Base-by-base conservation (phyloP, 129 eudicot species). In the Flaveria robusta region DNA sequence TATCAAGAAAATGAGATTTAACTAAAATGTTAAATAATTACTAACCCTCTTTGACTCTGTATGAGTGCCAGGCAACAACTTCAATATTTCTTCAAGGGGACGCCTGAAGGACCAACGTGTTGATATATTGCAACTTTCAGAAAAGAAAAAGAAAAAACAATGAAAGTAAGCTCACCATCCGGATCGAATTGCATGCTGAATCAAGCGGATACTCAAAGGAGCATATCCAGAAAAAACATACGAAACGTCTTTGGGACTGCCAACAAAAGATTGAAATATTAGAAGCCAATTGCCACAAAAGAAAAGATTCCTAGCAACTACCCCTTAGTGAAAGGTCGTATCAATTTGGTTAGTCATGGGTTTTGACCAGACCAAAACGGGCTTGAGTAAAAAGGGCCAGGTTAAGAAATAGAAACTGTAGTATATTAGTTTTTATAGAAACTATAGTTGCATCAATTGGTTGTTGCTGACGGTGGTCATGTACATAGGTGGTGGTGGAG, bases 151-250 rank as follows among this genome's bases (percentile, higher is more conserved):
- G 0, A 22, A 27, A 52, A 15, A 23, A 1, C 24, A 47, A 2
- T 4, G 16, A 52, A 72, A 70, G 37, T 19, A 62, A 73, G 56
- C 92, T 89, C 76, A 91, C 97, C 97, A 95, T 81, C 99, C 97
- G 16, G 91, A 89, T 86, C 96, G 87, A 77, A 95, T 91, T 49
- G 99, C 99, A 65, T 91, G 97, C 85, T 95, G 97, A 81, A 95
- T 86, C 49, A 95, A 89, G 65, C 97, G 99, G 72, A 95, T 84
- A 70, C 99, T 95, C 62, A 95, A 90, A 74, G 99, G 99, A 50
- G 99, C 99, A 75, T 94, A 94, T 80, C 99, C 97, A 79, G 99
- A 95, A 82, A 95, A 95, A 27, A 91, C 97, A 80, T 95, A 95
- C 0, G 97, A 84, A 73, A 95, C 83, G 74, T 95, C 99, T 77